Evolutionary conservation across 2,329 filamentous ascomycete genomes (phyloP), one percentile per base, ranked within the genome.

Genomic region (Trichoderma arundinaceum): DNA sequence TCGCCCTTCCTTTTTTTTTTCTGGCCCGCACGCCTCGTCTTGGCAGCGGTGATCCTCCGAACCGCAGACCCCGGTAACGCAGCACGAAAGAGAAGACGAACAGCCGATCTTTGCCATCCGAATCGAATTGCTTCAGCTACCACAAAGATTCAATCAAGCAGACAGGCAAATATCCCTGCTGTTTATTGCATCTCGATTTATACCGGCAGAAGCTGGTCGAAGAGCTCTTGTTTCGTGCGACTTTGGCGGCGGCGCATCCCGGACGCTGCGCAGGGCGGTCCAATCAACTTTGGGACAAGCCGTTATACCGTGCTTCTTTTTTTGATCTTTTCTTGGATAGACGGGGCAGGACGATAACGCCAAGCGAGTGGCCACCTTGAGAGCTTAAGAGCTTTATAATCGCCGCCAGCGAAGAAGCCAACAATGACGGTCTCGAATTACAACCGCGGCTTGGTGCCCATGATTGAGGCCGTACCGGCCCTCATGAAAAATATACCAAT

Each of bases 391-490:
- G n/a, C 32, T 32, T 28, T 17, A n/a, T 15, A 35, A 28, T 12
- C 43, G n/a, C 19, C 52, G 12, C 33, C 19, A 44, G 48, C 19
- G 35, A 32, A 35, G 35, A 63, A 44, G 63, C 51, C 33, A 32
- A 38, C 19, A 28, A 59, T 58, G 48, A 52, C 63, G 10, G 33
- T 57, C 17, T 46, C 63, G 12, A 58, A 33, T 46, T 5, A 4
- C 39, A 51, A 52, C 15, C 12, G 61, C 32, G 52, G 49, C 49
- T 38, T 66, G 22, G 15, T 66, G 49, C 57, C 64, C 15, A 61
- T 56, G 41, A 61, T 51, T 28, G 64, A 66, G 53, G 28, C 38
- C 17, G 7, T 61, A 32, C 39, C 56, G 38, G 28, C 56, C 15
- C 12, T 44, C 13, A 48, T 54, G 33, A 8, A 12, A 2, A 39